phyloP scores from a whole-genome alignment of 495 filamentous ascomycete species.

The Aspergillus sclerotioniger region DNA sequence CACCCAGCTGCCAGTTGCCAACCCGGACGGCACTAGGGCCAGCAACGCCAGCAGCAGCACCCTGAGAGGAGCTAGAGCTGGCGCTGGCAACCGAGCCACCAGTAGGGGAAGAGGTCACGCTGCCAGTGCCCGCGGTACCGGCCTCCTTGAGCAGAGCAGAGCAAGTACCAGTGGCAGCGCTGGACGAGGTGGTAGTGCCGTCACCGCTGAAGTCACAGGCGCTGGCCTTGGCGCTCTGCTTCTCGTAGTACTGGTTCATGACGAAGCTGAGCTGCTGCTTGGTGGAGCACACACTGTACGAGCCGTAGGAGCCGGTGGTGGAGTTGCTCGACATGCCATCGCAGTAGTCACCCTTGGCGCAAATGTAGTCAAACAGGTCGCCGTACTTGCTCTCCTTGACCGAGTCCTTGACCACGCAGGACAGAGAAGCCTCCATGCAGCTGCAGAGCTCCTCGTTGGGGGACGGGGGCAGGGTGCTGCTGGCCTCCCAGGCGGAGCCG shows the following conservation, averaged over 20 bases:
- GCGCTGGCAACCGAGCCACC: constrained; percentile 48
- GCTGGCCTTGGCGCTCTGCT: constrained; percentile 46
- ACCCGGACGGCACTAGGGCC: constrained; percentile 56
- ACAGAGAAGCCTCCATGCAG: constrained; percentile 78
- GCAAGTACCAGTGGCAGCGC: constrained; percentile 49
- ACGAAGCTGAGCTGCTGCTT: constrained; percentile 78
- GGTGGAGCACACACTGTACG: constrained; percentile 83
- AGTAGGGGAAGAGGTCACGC: constrained; percentile 64
- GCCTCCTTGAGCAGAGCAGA: constrained; percentile 55
- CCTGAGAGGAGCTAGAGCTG: constrained; percentile 38
- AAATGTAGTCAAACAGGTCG: constrained; percentile 72
- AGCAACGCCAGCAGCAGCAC: constrained; percentile 40
- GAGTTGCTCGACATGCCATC: constrained; percentile 68
- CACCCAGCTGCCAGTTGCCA: constrained; percentile 63
- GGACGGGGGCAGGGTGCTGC: constrained; percentile 72
- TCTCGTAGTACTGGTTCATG: constrained; percentile 77
- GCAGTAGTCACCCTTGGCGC: constrained; percentile 58
- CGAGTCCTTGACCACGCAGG: constrained; percentile 61
- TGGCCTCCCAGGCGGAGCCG: constrained; percentile 65
- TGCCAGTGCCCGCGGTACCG: constrained; percentile 59
- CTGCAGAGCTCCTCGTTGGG: constrained; percentile 74
- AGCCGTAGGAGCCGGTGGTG: constrained; percentile 73
- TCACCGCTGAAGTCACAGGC: constrained; percentile 78
- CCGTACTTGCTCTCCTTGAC: constrained; percentile 56
- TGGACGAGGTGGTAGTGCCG: constrained; percentile 47